These are phyloP conservation scores for Globisporangium acanthophoron DNA, from an alignment of 352 stramenopile species.

Conservation along the genomic window DNA sequence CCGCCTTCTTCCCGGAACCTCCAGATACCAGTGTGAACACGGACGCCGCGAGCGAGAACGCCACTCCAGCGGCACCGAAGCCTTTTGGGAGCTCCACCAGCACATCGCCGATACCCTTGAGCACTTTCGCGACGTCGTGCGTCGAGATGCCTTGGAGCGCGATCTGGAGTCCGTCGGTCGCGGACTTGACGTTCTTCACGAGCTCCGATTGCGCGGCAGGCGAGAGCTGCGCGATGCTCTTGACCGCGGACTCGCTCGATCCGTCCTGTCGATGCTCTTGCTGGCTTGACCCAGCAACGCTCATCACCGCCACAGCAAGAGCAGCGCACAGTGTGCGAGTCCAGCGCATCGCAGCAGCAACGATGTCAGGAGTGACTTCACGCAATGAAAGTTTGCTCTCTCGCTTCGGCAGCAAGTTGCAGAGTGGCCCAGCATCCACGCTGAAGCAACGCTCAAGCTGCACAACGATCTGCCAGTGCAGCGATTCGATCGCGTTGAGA, in stretches of 20 bases:
- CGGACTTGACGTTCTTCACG: conserved; percentile 28
- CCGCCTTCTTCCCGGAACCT: conserved; percentile 7
- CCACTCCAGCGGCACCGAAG: conserved; percentile 31
- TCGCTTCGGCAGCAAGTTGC: not conserved
- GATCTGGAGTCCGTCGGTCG: conserved; percentile 40
- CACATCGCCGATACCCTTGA: conserved; percentile 37
- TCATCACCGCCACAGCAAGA: not conserved
- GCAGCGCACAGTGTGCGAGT: not conserved
- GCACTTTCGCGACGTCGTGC: conserved; percentile 26
- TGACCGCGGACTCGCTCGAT: not conserved
- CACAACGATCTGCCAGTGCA: too few relatives aligned
- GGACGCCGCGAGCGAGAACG: conserved; percentile 38
- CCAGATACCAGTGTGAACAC: conserved; percentile 18
- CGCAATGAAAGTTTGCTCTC: not conserved
- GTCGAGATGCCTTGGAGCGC: conserved; percentile 21
- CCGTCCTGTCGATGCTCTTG: not conserved
- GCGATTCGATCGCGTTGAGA: too few relatives aligned
- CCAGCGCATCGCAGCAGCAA: conserved; percentile 4
- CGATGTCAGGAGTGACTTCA: too few relatives aligned
- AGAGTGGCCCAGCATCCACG: too few relatives aligned
- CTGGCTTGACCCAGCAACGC: not conserved
- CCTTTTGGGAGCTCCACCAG: conserved; percentile 25
- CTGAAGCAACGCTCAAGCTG: too few relatives aligned
- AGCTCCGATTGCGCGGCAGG: conserved; percentile 5
- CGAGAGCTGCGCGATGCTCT: conserved; percentile 14